Conservation (phyloP, 108 stramenopile genomes). For the Epipyxis sp. region DNA sequence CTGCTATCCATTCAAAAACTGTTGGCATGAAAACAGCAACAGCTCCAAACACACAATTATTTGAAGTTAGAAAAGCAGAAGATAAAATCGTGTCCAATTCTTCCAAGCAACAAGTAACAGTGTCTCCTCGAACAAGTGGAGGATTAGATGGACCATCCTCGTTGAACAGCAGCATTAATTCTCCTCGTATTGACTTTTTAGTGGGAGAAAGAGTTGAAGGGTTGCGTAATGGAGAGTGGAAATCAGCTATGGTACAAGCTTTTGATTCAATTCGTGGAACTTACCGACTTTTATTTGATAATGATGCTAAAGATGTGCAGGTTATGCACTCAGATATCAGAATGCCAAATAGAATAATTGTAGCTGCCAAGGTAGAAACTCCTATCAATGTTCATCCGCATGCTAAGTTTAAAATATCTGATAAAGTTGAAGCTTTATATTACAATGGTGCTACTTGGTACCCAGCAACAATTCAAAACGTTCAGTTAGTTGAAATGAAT, state of each 20-base stretch:
- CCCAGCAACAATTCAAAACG: background rate
- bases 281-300: background rate
- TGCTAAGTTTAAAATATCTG: background rate
- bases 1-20: no score
- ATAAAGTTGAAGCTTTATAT: background rate
- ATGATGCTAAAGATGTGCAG: background rate
- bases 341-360: background rate
- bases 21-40: no score
- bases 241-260: background rate
- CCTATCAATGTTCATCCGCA: background rate
- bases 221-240: no score
- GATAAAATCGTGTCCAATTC: no score
- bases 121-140: no score
- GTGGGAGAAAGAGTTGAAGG: no score
- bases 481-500: background rate
- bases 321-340: background rate
- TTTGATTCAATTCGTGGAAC: background rate
- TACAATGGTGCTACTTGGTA: slow-evolving; percentile 28
- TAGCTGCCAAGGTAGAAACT: background rate
- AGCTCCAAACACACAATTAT: no score
- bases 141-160: no score
- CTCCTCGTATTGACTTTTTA: no score
- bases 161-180: no score
- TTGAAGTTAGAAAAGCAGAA: no score
- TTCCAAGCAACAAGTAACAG: no score